Percentiles rank a stretch among this genome's conserved stretches.
These are phyloP conservation scores for Cryptosporidium felis DNA, from an alignment of 169 alveolate species.

Conservation along the genomic window DNA sequence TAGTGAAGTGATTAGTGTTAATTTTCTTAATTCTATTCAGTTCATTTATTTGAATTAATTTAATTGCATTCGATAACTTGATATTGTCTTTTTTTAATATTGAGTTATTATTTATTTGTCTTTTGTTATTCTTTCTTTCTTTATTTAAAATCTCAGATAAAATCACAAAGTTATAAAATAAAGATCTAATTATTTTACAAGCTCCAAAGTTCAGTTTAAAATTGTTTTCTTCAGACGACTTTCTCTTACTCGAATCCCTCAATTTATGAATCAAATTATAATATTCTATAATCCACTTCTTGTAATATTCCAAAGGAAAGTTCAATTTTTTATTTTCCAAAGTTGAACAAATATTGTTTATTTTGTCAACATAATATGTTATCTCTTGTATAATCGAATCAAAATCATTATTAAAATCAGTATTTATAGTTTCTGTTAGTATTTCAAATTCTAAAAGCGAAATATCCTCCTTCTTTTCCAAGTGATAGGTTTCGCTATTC, in stretches of 20 bases:
- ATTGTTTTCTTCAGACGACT: not conserved
- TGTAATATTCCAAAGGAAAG: slow-evolving; percentile 38
- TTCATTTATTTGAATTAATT: not conserved
- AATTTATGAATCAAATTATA: not conserved
- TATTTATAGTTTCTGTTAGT: slow-evolving; percentile 46
- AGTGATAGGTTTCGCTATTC: not conserved
- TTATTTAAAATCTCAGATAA: slow-evolving; percentile 9
- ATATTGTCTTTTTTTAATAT: slow-evolving; percentile 35
- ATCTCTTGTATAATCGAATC: not conserved
- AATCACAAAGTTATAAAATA: slow-evolving; percentile 15
- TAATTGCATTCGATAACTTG: slow-evolving; percentile 27
- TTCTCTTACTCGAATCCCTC: not conserved
- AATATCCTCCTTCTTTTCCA: not conserved
- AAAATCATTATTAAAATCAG: not conserved
- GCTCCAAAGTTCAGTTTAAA: slow-evolving; percentile 17
- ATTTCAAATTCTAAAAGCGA: slow-evolving; percentile 35
- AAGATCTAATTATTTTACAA: slow-evolving; percentile 28
- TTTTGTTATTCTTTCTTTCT: slow-evolving; percentile 44
- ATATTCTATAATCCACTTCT: slow-evolving; percentile 46
- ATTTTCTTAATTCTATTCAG: not conserved
- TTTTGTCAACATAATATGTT: not conserved
- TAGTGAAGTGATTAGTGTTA: too few species aligned
- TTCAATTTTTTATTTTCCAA: not conserved
- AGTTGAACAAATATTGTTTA: not conserved
- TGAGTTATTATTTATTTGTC: not conserved